Percentiles rank a stretch among this genome's conserved stretches.
Conservation (phyloP, 2,329 filamentous ascomycete species). For the Calonectria montana region DNA sequence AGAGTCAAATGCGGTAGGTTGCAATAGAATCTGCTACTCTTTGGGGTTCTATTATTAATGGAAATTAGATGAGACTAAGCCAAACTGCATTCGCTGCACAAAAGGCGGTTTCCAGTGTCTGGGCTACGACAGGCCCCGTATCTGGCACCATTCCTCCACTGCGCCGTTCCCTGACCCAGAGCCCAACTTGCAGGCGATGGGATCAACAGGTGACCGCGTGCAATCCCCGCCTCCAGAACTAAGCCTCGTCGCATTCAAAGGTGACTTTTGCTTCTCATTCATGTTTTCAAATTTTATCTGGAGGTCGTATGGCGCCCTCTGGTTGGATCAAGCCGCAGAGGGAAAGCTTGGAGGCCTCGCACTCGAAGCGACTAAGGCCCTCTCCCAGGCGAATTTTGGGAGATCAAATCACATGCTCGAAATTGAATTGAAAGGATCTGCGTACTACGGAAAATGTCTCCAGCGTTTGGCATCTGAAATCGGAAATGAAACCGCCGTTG, state of each 20-base stretch:
- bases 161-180: slow-evolving; percentile 13
- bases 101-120: slow-evolving; percentile 24
- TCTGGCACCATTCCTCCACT: slow-evolving; percentile 24
- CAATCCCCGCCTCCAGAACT: slow-evolving; percentile 29
- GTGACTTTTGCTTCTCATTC: slow-evolving; percentile 32
- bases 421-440: slow-evolving; percentile 17
- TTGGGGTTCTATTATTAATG: background rate
- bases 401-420: slow-evolving; percentile 11
- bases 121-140: slow-evolving; percentile 15
- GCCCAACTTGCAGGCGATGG: background rate
- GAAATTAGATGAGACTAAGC: slow-evolving; percentile 15
- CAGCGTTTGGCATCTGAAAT: slow-evolving; percentile 10
- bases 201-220: background rate
- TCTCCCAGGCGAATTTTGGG: slow-evolving; percentile 24
- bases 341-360: slow-evolving; percentile 28
- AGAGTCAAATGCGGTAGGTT: slow-evolving; percentile 32
- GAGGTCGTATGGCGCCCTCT: slow-evolving; percentile 29
- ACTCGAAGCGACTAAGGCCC: slow-evolving; percentile 23
- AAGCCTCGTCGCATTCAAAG: slow-evolving; percentile 31
- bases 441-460: slow-evolving; percentile 22
- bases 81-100: slow-evolving; percentile 20
- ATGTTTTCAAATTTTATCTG: slow-evolving; percentile 36
- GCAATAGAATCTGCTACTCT: background rate
- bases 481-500: background rate
- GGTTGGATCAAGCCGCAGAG: slow-evolving; percentile 30